Evolutionary conservation across 169 alveolate genomes (phyloP).

Genomic region (Eimeria mitis): DNA sequence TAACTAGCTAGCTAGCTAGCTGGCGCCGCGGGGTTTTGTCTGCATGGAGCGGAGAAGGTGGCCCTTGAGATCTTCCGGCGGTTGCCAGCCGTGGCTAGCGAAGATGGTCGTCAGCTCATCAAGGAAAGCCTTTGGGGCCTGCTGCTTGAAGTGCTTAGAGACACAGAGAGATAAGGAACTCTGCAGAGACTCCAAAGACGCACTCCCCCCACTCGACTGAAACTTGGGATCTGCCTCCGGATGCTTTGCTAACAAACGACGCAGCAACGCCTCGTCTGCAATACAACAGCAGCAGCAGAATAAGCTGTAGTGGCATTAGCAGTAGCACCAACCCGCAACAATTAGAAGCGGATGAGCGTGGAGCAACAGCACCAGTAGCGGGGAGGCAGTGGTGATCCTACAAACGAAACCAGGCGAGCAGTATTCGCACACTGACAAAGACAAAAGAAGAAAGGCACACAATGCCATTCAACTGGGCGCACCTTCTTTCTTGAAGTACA

Average conservation of each 20-base stretch:
- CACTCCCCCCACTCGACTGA: not conserved
- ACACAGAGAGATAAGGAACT: not conserved
- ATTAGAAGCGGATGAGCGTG: not conserved
- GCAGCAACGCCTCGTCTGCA: conserved; percentile 86
- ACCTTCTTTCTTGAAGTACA: conserved; percentile 88
- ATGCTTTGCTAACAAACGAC: conserved; percentile 85
- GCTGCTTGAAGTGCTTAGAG: conserved; percentile 4
- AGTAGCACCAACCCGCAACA: not conserved
- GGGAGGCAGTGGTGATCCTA: not conserved
- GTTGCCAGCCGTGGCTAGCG: conserved; percentile 30
- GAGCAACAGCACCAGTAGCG: not conserved
- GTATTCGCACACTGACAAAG: not conserved
- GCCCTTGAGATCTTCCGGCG: conserved; percentile 9
- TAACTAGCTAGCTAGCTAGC: conserved; percentile 36
- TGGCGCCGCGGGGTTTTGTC: not conserved
- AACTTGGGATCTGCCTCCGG: conserved; percentile 87
- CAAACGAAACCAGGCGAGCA: not conserved
- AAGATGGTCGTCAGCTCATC: conserved; percentile 22
- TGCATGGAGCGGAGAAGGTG: not conserved
- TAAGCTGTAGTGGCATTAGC: not conserved
- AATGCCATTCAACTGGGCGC: not conserved
- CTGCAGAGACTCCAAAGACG: conserved; percentile 22
- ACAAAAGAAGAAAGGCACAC: not conserved
- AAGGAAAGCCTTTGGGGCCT: conserved; percentile 19
- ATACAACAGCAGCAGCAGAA: conserved; percentile 6